Evolutionary conservation across 2,329 filamentous ascomycete genomes (phyloP).

Genomic region (Epicoccum sorghinum): DNA sequence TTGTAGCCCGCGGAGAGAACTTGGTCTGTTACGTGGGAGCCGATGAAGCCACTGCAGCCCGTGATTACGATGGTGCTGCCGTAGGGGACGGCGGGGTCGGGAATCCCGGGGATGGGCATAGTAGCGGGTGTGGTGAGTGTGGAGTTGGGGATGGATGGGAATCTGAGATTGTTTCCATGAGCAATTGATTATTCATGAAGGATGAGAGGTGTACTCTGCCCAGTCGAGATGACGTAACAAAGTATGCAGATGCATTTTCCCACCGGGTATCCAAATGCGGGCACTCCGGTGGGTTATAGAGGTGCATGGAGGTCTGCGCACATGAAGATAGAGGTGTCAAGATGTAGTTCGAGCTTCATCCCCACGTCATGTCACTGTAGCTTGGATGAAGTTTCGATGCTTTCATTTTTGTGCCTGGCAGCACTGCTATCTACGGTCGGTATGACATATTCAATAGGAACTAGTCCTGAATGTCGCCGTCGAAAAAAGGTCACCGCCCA

Average conservation of each 20-base stretch:
- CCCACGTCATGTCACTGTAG: too few species aligned
- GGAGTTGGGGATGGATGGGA: too few species aligned
- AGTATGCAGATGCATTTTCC: background rate
- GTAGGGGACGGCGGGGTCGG: slow-evolving; percentile 25
- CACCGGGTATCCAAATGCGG: slow-evolving; percentile 2
- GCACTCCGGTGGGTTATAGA: background rate
- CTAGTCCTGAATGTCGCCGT: slow-evolving; percentile 1
- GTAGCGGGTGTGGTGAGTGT: too few species aligned
- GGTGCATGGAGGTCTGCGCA: background rate
- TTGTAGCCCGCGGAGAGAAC: slow-evolving; percentile 40
- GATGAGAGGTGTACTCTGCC: background rate
- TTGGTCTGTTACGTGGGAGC: slow-evolving; percentile 40
- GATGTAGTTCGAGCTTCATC: too few species aligned
- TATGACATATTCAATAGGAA: slow-evolving; percentile 6
- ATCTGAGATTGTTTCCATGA: too few species aligned
- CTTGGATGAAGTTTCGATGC: slow-evolving; percentile 1
- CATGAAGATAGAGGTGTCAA: too few species aligned
- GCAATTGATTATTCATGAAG: too few species aligned
- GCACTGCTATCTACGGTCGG: slow-evolving; percentile 13
- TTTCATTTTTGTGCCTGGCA: slow-evolving; percentile 15
- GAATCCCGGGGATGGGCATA: slow-evolving; percentile 18
- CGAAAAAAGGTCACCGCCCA: slow-evolving; percentile 3
- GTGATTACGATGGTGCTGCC: slow-evolving; percentile 44
- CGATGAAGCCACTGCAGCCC: slow-evolving; percentile 45
- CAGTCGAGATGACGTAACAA: slow-evolving; percentile 13